These are phyloP conservation scores for Aspergillus hancockii DNA, from an alignment of 495 filamentous ascomycete genomes.

Conservation along the genomic window DNA sequence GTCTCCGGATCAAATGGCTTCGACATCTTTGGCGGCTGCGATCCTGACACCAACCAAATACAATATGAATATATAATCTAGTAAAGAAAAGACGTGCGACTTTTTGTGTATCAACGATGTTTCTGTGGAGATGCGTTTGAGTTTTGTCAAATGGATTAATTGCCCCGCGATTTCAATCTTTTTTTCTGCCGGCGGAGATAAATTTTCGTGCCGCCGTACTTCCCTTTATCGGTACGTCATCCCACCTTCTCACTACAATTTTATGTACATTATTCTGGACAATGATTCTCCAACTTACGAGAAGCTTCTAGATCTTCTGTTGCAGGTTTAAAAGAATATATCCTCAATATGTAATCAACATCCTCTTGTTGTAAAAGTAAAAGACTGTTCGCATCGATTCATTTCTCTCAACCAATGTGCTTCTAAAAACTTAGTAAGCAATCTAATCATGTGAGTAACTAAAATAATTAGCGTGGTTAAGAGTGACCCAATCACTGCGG, in stretches of 20 bases:
- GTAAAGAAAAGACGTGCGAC: constrained; percentile 2
- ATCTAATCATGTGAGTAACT: too few species aligned
- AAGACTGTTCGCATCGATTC: too few species aligned
- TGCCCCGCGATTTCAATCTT: constrained; percentile 32
- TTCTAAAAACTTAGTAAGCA: too few species aligned
- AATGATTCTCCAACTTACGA: background rate
- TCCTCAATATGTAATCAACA: too few species aligned
- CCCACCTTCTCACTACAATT: constrained; percentile 5
- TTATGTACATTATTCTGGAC: background rate
- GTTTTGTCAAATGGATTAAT: background rate
- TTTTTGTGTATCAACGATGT: constrained; percentile 8
- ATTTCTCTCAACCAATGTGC: too few species aligned
- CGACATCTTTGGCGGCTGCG: constrained; percentile 39
- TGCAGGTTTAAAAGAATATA: too few species aligned
- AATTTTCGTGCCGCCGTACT: constrained; percentile 14
- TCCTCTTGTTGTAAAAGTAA: too few species aligned
- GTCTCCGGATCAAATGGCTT: constrained; percentile 64
- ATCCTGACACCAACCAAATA: background rate
- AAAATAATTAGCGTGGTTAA: too few species aligned
- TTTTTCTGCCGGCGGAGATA: constrained; percentile 27
- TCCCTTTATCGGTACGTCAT: constrained; percentile 29
- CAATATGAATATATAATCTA: background rate
- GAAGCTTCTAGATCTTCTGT: background rate
- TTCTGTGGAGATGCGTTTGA: constrained; percentile 1
- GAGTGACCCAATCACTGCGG: too few species aligned